A percentile compares a stretch with the other conserved stretches of the same genome.
Evolutionary conservation across 805 yeast genomes (phyloP).

Genomic region (Nakazawaea laoshanensis): DNA sequence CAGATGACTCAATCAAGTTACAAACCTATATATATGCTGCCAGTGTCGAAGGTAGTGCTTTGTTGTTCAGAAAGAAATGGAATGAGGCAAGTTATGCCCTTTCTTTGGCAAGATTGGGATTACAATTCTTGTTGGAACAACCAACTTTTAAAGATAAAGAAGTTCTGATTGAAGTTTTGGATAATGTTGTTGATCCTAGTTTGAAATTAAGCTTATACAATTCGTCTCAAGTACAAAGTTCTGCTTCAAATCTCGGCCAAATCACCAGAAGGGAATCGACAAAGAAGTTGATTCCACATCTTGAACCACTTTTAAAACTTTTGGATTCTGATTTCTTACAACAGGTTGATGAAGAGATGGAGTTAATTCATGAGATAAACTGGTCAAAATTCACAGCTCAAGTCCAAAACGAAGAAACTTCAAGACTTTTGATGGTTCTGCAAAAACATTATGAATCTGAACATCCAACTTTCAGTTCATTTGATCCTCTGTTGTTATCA

Average conservation of each 20-base stretch:
- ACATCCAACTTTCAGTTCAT: conserved; percentile 33
- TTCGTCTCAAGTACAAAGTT: conserved; percentile 20
- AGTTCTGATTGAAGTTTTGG: conserved; percentile 46
- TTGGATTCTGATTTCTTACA: conserved; percentile 30
- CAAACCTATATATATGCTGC: conserved; percentile 29
- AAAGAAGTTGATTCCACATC: conserved; percentile 21
- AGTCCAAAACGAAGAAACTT: conserved; percentile 64
- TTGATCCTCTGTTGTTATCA: conserved; percentile 46
- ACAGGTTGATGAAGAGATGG: conserved; percentile 15
- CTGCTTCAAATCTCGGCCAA: conserved; percentile 35
- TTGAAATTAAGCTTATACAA: conserved; percentile 33
- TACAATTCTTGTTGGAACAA: conserved; percentile 40
- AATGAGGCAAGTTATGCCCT: conserved; percentile 37
- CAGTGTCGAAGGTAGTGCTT: conserved; percentile 27
- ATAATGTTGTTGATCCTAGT: conserved; percentile 57
- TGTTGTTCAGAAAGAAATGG: conserved; percentile 52
- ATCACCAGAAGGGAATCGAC: conserved; percentile 34
- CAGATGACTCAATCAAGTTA: conserved; percentile 22
- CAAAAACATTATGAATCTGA: conserved; percentile 21
- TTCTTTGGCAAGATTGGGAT: conserved; percentile 53
- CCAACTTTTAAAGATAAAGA: conserved; percentile 22
- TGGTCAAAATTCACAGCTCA: conserved; percentile 53
- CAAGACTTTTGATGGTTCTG: conserved; percentile 44
- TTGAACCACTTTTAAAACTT: conserved; percentile 25
- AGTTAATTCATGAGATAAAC: conserved; percentile 23